Conservation (phyloP, 257 asterid species). For the Solanum etuberosum region DNA sequence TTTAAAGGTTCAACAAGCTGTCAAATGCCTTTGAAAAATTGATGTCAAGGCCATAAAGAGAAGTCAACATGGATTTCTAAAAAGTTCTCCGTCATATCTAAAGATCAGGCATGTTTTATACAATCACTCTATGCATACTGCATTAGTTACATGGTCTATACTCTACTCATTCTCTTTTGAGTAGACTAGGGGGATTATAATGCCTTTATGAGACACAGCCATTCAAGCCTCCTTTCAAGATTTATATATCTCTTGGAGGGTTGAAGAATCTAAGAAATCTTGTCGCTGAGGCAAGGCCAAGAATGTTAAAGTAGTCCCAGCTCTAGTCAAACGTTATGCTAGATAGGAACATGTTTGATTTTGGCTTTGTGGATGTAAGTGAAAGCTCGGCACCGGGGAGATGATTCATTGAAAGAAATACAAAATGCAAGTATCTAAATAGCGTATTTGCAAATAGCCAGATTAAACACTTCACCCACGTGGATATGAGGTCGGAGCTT, state of each 20-base stretch:
- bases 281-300: slow-evolving; percentile 34
- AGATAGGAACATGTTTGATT: slow-evolving; percentile 55
- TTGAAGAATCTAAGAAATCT: slow-evolving; percentile 45
- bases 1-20: not conserved
- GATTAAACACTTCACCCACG: slow-evolving; percentile 58
- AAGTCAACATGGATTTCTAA: slow-evolving; percentile 47
- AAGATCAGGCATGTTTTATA: slow-evolving; percentile 72
- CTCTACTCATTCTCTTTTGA: slow-evolving; percentile 38
- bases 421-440: slow-evolving; percentile 53
- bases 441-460: slow-evolving; percentile 49
- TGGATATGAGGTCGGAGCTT: slow-evolving; percentile 68
- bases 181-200: slow-evolving; percentile 65
- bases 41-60: not conserved
- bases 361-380: slow-evolving; percentile 51
- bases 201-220: slow-evolving; percentile 65
- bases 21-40: not conserved
- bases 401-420: slow-evolving; percentile 44
- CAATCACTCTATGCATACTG: slow-evolving; percentile 73
- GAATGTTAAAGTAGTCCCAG: slow-evolving; percentile 32
- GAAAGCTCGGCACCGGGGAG: slow-evolving; percentile 53
- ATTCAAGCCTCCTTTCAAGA: slow-evolving; percentile 66
- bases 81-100: slow-evolving; percentile 63
- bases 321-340: slow-evolving; percentile 52
- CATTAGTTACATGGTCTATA: slow-evolving; percentile 38
- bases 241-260: slow-evolving; percentile 60